Conservation (phyloP, 2,329 filamentous ascomycete species). For the Phoma sp. region DNA sequence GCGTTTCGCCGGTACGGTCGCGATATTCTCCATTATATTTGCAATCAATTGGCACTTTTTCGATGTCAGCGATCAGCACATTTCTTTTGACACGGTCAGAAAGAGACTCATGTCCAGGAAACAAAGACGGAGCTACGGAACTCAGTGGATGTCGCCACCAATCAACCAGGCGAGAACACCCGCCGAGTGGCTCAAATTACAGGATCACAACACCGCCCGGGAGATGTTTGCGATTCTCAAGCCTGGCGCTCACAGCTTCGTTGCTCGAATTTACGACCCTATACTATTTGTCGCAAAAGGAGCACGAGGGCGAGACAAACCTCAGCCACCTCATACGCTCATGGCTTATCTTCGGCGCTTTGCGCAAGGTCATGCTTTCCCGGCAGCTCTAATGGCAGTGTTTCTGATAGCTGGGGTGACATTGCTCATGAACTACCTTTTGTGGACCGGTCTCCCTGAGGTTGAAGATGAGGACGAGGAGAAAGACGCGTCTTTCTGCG, state of each 20-base stretch:
- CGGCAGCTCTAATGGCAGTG: slow-evolving; percentile 68
- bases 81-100: slow-evolving; percentile 34
- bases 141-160: slow-evolving; percentile 55
- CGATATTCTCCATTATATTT: slow-evolving; percentile 74
- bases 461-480: slow-evolving; percentile 54
- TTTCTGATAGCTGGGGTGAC: slow-evolving; percentile 69
- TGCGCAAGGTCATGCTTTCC: slow-evolving; percentile 70
- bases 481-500: slow-evolving; percentile 61
- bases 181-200: slow-evolving; percentile 75
- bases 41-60: slow-evolving; percentile 82
- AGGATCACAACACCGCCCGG: slow-evolving; percentile 78
- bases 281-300: slow-evolving; percentile 74
- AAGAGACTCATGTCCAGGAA: slow-evolving; percentile 32
- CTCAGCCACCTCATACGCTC: slow-evolving; percentile 57
- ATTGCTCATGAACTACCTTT: slow-evolving; percentile 74
- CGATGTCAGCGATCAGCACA: slow-evolving; percentile 58
- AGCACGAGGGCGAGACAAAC: slow-evolving; percentile 67
- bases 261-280: slow-evolving; percentile 77
- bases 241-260: slow-evolving; percentile 72
- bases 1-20: slow-evolving; percentile 74
- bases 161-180: slow-evolving; percentile 79
- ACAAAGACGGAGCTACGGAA: slow-evolving; percentile 22
- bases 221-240: slow-evolving; percentile 80
- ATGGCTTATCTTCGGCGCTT: slow-evolving; percentile 58
- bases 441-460: slow-evolving; percentile 67